Conservation (phyloP, 164 flowering plant genomes). For the Vitis amurensis region DNA sequence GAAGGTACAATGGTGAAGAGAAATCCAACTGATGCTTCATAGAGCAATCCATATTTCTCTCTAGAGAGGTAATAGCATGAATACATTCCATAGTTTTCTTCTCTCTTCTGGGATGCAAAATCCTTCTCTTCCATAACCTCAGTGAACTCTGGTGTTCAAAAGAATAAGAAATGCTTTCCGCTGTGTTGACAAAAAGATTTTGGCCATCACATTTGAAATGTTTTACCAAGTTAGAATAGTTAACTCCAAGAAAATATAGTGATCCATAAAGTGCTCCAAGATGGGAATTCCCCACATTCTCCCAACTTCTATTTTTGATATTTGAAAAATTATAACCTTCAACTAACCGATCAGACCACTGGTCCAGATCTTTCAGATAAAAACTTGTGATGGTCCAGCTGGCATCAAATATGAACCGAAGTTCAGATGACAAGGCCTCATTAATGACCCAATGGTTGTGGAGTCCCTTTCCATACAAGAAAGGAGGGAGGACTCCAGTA, state of each 20-base stretch:
- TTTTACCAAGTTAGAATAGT: conserved; percentile 47
- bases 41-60: conserved; percentile 31
- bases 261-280: conserved; percentile 73
- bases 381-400: conserved; percentile 65
- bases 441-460: conserved; percentile 75
- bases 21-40: conserved; percentile 24
- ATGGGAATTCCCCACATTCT: conserved; percentile 52
- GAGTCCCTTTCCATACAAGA: conserved; percentile 71
- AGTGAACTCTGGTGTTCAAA: conserved; percentile 17
- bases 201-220: conserved; percentile 51
- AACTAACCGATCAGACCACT: conserved; percentile 11
- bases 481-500: conserved; percentile 88
- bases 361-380: conserved; percentile 30
- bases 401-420: conserved; percentile 86
- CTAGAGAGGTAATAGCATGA: conserved; percentile 24
- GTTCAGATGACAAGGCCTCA: conserved; percentile 68
- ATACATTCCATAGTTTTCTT: conserved; percentile 44
- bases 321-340: conserved; percentile 13
- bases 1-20: conserved; percentile 34
- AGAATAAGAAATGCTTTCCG: conserved; percentile 30
- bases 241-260: conserved; percentile 46
- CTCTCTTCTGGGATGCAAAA: conserved; percentile 29
- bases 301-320: conserved; percentile 57
- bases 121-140: conserved; percentile 37
- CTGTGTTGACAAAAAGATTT: conserved; percentile 42